phyloP scores from a whole-genome alignment of 2,329 filamentous ascomycete species.

The Aspergillus pseudoglaucus region DNA sequence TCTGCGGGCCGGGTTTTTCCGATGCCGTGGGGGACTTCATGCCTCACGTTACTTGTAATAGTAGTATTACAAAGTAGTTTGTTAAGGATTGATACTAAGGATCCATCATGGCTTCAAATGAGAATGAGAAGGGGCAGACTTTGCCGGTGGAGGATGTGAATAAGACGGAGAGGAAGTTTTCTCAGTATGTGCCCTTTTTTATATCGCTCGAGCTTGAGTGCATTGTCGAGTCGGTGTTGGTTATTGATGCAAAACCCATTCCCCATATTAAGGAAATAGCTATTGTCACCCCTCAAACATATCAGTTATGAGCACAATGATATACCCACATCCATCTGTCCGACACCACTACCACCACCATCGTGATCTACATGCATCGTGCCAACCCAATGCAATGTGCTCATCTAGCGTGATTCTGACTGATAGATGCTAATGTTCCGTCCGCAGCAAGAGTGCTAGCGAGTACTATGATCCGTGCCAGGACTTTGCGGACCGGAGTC shows the following conservation, averaged over 20 bases:
- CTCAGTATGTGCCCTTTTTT: background rate
- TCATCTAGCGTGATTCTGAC: background rate
- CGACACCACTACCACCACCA: background rate
- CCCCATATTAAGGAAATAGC: too few relatives aligned
- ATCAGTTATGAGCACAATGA: background rate
- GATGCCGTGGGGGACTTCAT: background rate
- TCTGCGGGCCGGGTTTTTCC: background rate
- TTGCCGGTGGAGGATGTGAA: background rate
- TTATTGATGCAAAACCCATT: too few relatives aligned
- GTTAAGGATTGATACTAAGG: too few relatives aligned
- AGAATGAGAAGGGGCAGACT: background rate
- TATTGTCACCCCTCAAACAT: too few relatives aligned
- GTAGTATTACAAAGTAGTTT: background rate
- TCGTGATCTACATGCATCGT: background rate
- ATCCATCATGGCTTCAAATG: background rate
- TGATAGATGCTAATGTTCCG: background rate
- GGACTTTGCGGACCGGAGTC: slow-evolving; percentile 77
- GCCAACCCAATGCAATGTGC: background rate
- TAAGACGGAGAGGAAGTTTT: background rate
- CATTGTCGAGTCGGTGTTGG: too few relatives aligned
- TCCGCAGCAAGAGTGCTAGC: slow-evolving; percentile 70
- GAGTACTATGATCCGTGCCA: slow-evolving; percentile 95
- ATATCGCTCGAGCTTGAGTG: background rate
- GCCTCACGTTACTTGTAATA: background rate
- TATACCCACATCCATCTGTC: background rate